These are phyloP conservation scores for Russula foetens DNA, from an alignment of 768 basidiomycete genomes.

Conservation along the genomic window DNA sequence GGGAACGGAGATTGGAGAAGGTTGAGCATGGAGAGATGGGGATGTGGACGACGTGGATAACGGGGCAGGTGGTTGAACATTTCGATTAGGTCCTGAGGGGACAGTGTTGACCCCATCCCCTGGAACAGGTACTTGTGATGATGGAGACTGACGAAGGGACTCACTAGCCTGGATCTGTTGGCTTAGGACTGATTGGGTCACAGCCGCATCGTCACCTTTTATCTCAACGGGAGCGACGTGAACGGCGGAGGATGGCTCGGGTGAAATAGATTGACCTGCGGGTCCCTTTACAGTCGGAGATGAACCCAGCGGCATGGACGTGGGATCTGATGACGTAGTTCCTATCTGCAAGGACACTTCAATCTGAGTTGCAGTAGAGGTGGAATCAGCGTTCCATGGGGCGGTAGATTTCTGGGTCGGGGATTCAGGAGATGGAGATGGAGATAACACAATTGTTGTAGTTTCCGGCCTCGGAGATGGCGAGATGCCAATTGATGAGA, in stretches of 20 bases:
- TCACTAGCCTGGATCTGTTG: not conserved
- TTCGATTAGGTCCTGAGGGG: not conserved
- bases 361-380: no score
- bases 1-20: not conserved
- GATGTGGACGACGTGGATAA: not conserved
- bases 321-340: not conserved
- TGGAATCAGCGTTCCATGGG: not conserved
- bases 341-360: not conserved
- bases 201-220: not conserved
- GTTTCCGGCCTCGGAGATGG: not conserved
- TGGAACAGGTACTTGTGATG: not conserved
- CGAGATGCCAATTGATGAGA: conserved; percentile 1
- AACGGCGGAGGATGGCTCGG: not conserved
- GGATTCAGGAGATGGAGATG: not conserved
- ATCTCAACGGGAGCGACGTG: not conserved
- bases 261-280: not conserved
- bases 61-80: not conserved
- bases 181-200: not conserved
- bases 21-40: not conserved
- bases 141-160: not conserved
- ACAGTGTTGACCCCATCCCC: not conserved
- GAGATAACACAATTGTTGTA: not conserved
- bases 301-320: not conserved
- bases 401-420: not conserved
- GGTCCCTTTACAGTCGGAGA: not conserved